phyloP scores from a whole-genome alignment of 495 filamentous ascomycete genomes.

The Lophiostoma macrostomum region DNA sequence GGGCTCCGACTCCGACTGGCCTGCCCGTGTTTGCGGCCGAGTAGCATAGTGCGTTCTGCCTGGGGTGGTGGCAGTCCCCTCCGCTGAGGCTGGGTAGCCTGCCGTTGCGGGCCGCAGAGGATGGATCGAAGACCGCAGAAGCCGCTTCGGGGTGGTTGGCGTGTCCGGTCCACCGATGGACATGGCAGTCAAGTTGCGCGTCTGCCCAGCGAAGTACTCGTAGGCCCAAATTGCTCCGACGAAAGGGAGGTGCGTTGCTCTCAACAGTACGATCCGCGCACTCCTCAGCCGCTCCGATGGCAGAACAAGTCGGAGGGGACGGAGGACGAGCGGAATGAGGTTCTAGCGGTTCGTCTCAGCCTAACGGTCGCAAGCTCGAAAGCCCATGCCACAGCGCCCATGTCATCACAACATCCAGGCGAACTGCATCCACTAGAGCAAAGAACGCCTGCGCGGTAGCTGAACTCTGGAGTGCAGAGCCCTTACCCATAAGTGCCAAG shows the following conservation, averaged over 20 bases:
- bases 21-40: constrained; percentile 23
- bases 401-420: too few species aligned
- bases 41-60: constrained; percentile 15
- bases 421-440: too few species aligned
- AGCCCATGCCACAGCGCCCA: too few species aligned
- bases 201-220: constrained; percentile 44
- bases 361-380: constrained; percentile 34
- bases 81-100: constrained; percentile 22
- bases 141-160: constrained; percentile 12
- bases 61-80: constrained; percentile 16
- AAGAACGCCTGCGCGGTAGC: neutral
- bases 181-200: neutral
- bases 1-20: constrained; percentile 24
- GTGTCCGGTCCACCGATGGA: constrained; percentile 36
- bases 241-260: constrained; percentile 64
- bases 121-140: constrained; percentile 28
- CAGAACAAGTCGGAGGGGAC: constrained; percentile 75
- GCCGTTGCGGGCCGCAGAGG: constrained; percentile 27
- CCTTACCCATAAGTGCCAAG: neutral
- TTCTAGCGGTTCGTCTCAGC: constrained; percentile 55
- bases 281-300: constrained; percentile 67
- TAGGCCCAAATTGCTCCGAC: constrained; percentile 61
- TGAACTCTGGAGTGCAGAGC: too few species aligned
- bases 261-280: constrained; percentile 74
- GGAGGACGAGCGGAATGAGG: constrained; percentile 78